phyloP scores from a whole-genome alignment of 257 asterid genomes.

The Fraxinus cuspidata region DNA sequence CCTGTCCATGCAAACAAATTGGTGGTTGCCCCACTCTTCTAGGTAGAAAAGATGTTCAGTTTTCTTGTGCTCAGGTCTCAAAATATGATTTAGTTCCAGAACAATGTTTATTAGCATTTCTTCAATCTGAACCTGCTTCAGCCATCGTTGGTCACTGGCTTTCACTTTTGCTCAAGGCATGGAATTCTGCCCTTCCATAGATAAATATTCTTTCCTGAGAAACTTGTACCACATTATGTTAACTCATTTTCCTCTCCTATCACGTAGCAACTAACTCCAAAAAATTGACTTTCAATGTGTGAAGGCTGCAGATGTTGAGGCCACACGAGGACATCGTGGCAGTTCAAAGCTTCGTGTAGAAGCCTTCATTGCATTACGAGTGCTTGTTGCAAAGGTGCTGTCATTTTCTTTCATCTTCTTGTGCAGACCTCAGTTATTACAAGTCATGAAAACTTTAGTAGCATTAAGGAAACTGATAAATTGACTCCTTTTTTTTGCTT shows the following conservation, averaged over 20 bases:
- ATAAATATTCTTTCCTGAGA: slow-evolving; percentile 18
- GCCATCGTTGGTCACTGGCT: slow-evolving; percentile 98
- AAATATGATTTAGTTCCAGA: slow-evolving; percentile 32
- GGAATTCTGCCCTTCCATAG: slow-evolving; percentile 24
- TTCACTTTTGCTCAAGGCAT: slow-evolving; percentile 91
- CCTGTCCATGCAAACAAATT: slow-evolving; percentile 72
- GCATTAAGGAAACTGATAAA: slow-evolving; percentile 4
- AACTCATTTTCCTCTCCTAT: slow-evolving; percentile 1
- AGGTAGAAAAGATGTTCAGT: slow-evolving; percentile 37
- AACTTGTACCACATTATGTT: slow-evolving; percentile 14
- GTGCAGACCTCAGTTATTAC: slow-evolving; percentile 13
- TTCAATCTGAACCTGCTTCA: slow-evolving; percentile 88
- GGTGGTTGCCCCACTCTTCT: slow-evolving; percentile 47
- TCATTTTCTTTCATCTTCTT: slow-evolving; percentile 23
- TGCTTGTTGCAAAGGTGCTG: slow-evolving; percentile 84
- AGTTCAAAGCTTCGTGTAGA: slow-evolving; percentile 83
- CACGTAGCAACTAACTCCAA: slow-evolving; percentile 12
- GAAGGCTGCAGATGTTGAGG: slow-evolving; percentile 95
- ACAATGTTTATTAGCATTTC: slow-evolving; percentile 78
- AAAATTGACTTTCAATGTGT: slow-evolving; percentile 40
- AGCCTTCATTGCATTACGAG: slow-evolving; percentile 73
- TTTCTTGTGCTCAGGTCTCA: slow-evolving; percentile 32
- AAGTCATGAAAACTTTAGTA: neutral
- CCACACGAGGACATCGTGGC: slow-evolving; percentile 82
- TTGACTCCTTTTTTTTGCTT: too few species aligned